phyloP scores from a whole-genome alignment of 2,329 filamentous ascomycete species.

The Pseudophaeomoniella oleicola region DNA sequence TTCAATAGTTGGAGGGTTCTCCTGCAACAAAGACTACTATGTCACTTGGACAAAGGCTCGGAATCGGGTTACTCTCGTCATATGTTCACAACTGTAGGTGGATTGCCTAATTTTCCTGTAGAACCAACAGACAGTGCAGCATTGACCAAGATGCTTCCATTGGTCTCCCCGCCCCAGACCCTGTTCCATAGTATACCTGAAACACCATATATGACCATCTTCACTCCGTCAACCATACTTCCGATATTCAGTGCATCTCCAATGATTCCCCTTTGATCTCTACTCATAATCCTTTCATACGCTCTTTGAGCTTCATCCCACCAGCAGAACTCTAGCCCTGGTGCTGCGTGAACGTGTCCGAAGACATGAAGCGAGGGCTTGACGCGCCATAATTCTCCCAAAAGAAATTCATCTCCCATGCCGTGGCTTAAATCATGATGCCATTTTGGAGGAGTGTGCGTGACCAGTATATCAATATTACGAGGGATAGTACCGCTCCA shows the following conservation, averaged over 20 bases:
- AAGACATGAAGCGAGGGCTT: conserved; percentile 67
- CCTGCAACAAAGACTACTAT: too few relatives aligned
- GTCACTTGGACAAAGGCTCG: too few relatives aligned
- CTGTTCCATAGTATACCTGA: conserved; percentile 44
- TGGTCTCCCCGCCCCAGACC: conserved; percentile 39
- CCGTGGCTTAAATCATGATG: conserved; percentile 50
- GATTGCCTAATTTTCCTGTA: conserved; percentile 33
- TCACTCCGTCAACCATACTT: conserved; percentile 36
- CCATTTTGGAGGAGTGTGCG: conserved; percentile 62
- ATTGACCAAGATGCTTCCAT: conserved; percentile 44
- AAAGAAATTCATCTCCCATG: conserved; percentile 56
- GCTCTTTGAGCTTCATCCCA: conserved; percentile 61
- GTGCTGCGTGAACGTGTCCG: conserved; percentile 67
- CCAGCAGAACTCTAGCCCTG: conserved; percentile 54
- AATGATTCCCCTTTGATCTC: conserved; percentile 15
- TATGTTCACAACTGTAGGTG: conserved; percentile 9
- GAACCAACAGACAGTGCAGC: conserved; percentile 39
- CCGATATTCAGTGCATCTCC: conserved; percentile 21
- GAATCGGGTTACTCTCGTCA: too few relatives aligned
- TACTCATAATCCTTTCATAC: conserved; percentile 50
- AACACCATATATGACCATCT: conserved; percentile 37
- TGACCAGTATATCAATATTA: conserved; percentile 64
- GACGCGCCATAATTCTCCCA: conserved; percentile 59
- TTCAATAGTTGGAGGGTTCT: too few relatives aligned
- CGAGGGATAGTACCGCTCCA: conserved; percentile 59